Conservation (phyloP, 164 flowering plant species). For the Platanus orientalis region DNA sequence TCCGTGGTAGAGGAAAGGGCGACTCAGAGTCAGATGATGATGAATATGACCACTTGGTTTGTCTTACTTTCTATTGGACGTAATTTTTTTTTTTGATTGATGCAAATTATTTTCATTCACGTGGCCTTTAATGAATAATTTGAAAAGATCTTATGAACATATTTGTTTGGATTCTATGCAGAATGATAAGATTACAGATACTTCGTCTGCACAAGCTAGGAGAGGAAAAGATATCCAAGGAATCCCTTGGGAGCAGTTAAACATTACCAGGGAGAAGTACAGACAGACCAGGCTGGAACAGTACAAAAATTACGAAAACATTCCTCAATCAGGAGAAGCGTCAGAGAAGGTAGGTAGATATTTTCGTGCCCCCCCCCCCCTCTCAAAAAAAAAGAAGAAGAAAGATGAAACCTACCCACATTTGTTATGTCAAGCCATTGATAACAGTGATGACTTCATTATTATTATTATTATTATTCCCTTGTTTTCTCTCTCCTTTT, state of each 20-base stretch:
- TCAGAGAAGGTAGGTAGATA: constrained; percentile 51
- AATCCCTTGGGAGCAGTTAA: constrained; percentile 81
- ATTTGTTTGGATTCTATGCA: no score
- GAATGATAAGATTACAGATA: constrained; percentile 54
- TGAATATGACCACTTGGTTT: constrained; percentile 41
- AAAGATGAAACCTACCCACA: no score
- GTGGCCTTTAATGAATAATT: no score
- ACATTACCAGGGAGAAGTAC: no score
- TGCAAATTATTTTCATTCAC: no score
- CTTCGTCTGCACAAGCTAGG: constrained; percentile 71
- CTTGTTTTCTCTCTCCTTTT: neutral
- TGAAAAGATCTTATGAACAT: no score
- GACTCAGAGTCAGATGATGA: constrained; percentile 57
- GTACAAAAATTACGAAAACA: no score
- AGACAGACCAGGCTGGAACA: constrained; percentile 72
- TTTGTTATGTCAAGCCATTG: no score
- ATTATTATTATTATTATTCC: neutral
- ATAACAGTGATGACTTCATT: neutral
- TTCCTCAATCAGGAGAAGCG: constrained; percentile 67
- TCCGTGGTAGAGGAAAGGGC: constrained; percentile 33
- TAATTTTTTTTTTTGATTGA: no score
- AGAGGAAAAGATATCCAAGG: constrained; percentile 78
- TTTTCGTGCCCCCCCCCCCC: no score
- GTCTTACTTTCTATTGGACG: no score
- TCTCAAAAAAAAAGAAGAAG: no score